Conservation (phyloP, 495 filamentous ascomycete genomes). For the Aspergillus incahuasiensis region DNA sequence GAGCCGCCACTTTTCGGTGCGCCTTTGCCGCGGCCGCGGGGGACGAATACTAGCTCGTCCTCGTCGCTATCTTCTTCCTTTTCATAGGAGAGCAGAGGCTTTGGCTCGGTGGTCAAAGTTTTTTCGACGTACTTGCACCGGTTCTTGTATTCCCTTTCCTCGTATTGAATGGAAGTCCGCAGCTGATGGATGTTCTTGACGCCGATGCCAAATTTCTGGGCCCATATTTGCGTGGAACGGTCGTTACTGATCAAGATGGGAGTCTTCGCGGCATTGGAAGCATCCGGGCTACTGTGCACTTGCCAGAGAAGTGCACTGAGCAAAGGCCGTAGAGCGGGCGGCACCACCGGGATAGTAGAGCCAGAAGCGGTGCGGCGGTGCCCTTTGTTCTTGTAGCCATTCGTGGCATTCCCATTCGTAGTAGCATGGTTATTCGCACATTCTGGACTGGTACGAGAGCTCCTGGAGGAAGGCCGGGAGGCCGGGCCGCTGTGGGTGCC, state of each 20-base stretch:
- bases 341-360: conserved; percentile 36
- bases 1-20: conserved; percentile 34
- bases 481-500: conserved; percentile 42
- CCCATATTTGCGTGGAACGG: conserved; percentile 49
- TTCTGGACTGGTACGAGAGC: conserved; percentile 47
- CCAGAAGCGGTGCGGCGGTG: conserved; percentile 38
- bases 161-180: conserved; percentile 53
- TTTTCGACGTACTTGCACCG: conserved; percentile 48
- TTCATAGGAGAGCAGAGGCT: conserved; percentile 42
- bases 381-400: conserved; percentile 25
- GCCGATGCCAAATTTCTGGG: conserved; percentile 55
- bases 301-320: conserved; percentile 61
- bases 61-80: conserved; percentile 52
- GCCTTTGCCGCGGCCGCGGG: conserved; percentile 43
- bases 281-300: conserved; percentile 46
- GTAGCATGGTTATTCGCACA: conserved; percentile 33
- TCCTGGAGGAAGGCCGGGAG: conserved; percentile 46
- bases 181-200: conserved; percentile 57
- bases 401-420: conserved; percentile 23
- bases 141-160: conserved; percentile 57
- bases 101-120: conserved; percentile 37
- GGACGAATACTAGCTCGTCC: conserved; percentile 55
- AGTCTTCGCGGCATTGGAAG: conserved; percentile 34
- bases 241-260: conserved; percentile 60
- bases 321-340: conserved; percentile 48